Base-by-base conservation (phyloP, 495 filamentous ascomycete species). In the Penicillium malachiteum region DNA sequence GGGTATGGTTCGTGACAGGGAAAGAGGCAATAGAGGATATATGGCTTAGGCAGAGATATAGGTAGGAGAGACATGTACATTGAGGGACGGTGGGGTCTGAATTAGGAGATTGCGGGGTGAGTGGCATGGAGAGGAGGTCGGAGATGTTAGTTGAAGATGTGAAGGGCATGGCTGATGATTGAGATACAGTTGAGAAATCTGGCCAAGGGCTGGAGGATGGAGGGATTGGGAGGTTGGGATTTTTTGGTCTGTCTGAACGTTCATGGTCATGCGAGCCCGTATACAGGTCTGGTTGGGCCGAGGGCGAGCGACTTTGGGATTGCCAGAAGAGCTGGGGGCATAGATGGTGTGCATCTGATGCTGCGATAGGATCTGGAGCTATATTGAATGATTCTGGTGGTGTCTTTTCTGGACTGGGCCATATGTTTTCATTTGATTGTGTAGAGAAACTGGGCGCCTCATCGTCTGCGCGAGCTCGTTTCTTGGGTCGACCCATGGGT, bases 401-500 rank as follows among this genome's bases (percentile, higher is more conserved):
- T 30, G 48, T 58, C 10, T 58, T 44, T 48, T 64, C 58, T 32
- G 60, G 55, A 35, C 57, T 67, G 14, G 59, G 51, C 72, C 72
- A 74, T 7, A 57, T 2, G 32, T 61, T 57, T 54, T 54, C 59
- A 16, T 54, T 44, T 12, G 55, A 46, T 17, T 60, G 33, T 30
- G 33, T 43, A 32, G 60, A 57, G n/a, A 55, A 41, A 17, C 65
- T 57, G 17, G 53, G 11, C 16, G 48, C 53, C n/a, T 62, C 63
- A 12, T 73, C 64, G n/a, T 72, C 73, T 18, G 70, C 61, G 52
- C 70, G 64, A 35, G 65, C 50, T 35, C 70, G 67, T 49, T 75
- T 79, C 66, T 79, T 79, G 3, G 71, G 73, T 11, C 76, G 67
- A 31, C 76, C 76, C 76, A 79, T 79, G 46, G 71, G 72, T 54